Base-by-base conservation (phyloP, 371 early-diverging fungal species). In the Blakeslea trispora region DNA sequence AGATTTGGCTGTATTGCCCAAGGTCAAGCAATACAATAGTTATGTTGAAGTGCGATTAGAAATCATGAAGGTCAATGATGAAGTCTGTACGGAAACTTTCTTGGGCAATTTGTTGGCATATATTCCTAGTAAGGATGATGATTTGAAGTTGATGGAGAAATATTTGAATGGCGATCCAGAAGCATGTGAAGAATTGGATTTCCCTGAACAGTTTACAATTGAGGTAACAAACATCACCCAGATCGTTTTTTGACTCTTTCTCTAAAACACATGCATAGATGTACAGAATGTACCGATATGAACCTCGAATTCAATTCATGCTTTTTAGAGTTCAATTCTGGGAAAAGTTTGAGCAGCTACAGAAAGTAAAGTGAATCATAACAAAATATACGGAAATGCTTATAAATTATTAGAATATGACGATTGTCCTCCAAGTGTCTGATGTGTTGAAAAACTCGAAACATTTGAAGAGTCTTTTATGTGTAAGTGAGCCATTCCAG, bases 321-420 rank as follows among this genome's bases (percentile, higher is more conserved):
- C 53, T 72, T 5, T 80, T 74, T 24, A 74, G 79, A 43, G 31
- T 66, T 13, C 70, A 72, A 42, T 84, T 83, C 44, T 67, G 66
- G 66, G 85, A 85, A 40, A 65, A 61, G 17, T 71, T 69, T 53
- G 82, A 69, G 21, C 74, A 62, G 32, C 39, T 75, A 32, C 60
- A 46, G 44, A 67, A 65, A 60, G 69, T 64, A 59, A 39, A 72
- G 14, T n/a, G 24, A 4, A 3, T 6, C 5, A 43, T 71, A 70
- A 15, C 62, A 65, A 15, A 59, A 49, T 13, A 50, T 55, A 1
- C 43, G 14, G 63, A 58, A n/a, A n/a, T n/a, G n/a, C n/a, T n/a
- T n/a, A n/a, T n/a, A n/a, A n/a, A n/a, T n/a, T n/a, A n/a, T n/a
- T 46, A 81, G 71, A 81, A 81, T 34, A 77, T 85, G 65, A 64